phyloP scores from a whole-genome alignment of 148 eudicot genomes.

The Nyssa sinensis region DNA sequence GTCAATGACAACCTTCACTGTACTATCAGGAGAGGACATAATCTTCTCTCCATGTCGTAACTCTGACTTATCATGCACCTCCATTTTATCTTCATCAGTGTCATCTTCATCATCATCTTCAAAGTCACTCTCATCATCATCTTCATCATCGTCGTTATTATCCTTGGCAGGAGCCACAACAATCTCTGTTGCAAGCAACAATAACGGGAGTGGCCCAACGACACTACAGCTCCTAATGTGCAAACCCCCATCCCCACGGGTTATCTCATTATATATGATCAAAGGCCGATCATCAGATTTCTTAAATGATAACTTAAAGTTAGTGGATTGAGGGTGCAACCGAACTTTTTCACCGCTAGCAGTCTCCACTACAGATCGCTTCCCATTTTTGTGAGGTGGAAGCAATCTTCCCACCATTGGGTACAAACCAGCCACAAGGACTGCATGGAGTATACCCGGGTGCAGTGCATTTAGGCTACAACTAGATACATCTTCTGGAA shows the following conservation, averaged over 20 bases:
- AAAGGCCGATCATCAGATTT: slow-evolving; percentile 34
- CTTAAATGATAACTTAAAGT: slow-evolving; percentile 28
- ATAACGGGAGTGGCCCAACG: slow-evolving; percentile 65
- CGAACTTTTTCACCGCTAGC: slow-evolving; percentile 57
- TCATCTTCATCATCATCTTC: slow-evolving; percentile 37
- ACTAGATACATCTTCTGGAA: slow-evolving; percentile 51
- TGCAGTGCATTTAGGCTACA: slow-evolving; percentile 65
- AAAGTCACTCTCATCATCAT: slow-evolving; percentile 21
- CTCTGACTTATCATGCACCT: slow-evolving; percentile 18
- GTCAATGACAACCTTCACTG: slow-evolving; percentile 70
- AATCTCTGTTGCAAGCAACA: slow-evolving; percentile 73
- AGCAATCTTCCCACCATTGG: slow-evolving; percentile 81
- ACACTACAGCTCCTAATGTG: slow-evolving; percentile 56
- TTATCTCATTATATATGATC: slow-evolving; percentile 73
- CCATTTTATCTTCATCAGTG: slow-evolving; percentile 38
- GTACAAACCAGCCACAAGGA: slow-evolving; percentile 82
- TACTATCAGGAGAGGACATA: slow-evolving; percentile 74
- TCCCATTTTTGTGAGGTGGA: slow-evolving; percentile 30
- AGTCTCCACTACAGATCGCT: slow-evolving; percentile 52
- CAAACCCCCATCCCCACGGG: slow-evolving; percentile 75
- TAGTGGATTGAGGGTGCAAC: slow-evolving; percentile 52
- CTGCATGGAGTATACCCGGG: slow-evolving; percentile 71
- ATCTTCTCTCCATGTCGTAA: slow-evolving; percentile 38
- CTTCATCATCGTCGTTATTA: slow-evolving; percentile 28
- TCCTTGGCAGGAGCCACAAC: slow-evolving; percentile 65